Percentiles rank a stretch among this genome's conserved stretches.
Evolutionary conservation across 768 basidiomycete species (phyloP).

Genomic region (Chalciporus piperatus): DNA sequence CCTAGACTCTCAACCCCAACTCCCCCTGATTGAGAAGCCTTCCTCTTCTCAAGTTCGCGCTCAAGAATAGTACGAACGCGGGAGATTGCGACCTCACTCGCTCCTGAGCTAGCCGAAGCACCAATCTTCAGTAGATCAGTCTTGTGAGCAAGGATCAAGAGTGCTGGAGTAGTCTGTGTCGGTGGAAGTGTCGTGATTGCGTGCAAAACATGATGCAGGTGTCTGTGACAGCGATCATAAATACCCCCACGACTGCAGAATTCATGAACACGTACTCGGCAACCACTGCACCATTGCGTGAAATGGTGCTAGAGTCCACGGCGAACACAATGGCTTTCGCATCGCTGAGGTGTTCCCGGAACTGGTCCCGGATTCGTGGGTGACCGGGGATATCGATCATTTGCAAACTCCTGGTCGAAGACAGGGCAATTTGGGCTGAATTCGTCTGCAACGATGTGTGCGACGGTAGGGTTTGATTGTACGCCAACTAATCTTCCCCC

Average conservation of each 20-base stretch:
- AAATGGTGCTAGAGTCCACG: slow-evolving; percentile 75
- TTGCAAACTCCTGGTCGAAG: slow-evolving; percentile 43
- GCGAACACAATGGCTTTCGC: slow-evolving; percentile 74
- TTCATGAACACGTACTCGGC: slow-evolving; percentile 63
- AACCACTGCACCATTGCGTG: slow-evolving; percentile 68
- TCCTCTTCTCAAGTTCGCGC: slow-evolving; percentile 79
- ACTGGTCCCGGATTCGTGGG: slow-evolving; percentile 73
- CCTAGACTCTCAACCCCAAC: slow-evolving; percentile 74
- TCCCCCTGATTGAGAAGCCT: slow-evolving; percentile 58
- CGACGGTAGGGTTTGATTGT: slow-evolving; percentile 59
- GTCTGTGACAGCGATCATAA: slow-evolving; percentile 39
- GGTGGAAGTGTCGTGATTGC: slow-evolving; percentile 71
- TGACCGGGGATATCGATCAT: slow-evolving; percentile 84
- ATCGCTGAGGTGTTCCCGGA: slow-evolving; percentile 58
- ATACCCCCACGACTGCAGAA: background rate
- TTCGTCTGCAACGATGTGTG: slow-evolving; percentile 81
- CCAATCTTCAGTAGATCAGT: slow-evolving; percentile 60
- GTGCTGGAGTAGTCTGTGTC: slow-evolving; percentile 55
- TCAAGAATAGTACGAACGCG: slow-evolving; percentile 78
- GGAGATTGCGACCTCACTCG: slow-evolving; percentile 55
- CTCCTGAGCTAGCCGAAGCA: slow-evolving; percentile 30
- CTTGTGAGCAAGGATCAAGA: slow-evolving; percentile 77
- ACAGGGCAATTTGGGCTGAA: slow-evolving; percentile 44
- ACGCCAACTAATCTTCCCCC: slow-evolving; percentile 52
- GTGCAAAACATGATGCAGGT: slow-evolving; percentile 71